Percentiles rank a stretch among this genome's conserved stretches.
phyloP scores from a whole-genome alignment of 2,329 filamentous ascomycete genomes.

The Talaromyces pinophilus region DNA sequence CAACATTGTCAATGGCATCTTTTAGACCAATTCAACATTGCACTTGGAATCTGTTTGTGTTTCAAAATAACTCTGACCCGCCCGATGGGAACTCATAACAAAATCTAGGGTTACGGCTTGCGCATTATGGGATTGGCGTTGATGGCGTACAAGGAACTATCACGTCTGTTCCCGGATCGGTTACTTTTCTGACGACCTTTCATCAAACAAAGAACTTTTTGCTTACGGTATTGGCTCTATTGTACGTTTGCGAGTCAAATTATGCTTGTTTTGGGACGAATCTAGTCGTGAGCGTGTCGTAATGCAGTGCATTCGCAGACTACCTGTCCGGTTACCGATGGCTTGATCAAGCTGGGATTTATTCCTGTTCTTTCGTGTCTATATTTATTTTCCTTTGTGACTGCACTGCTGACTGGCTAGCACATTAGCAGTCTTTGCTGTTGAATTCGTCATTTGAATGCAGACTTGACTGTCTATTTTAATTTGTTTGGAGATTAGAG shows the following conservation, averaged over 20 bases:
- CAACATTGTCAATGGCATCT: constrained; percentile 88
- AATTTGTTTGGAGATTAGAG: constrained; percentile 13
- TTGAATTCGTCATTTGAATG: constrained; percentile 13
- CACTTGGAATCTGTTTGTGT: constrained; percentile 9
- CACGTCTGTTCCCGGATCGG: constrained; percentile 11
- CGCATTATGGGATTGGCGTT: constrained; percentile 38
- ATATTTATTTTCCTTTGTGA: constrained; percentile 20
- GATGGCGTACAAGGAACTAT: constrained; percentile 28
- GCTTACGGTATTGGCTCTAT: constrained; percentile 13
- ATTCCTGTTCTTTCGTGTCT: constrained; percentile 18
- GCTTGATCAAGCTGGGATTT: constrained; percentile 6
- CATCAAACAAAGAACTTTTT: constrained; percentile 3
- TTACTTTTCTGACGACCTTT: constrained; percentile 12
- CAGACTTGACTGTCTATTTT: constrained; percentile 17
- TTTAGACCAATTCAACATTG: constrained; percentile 54
- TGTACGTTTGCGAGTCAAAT: background rate
- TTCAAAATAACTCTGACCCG: constrained; percentile 7
- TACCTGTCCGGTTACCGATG: constrained; percentile 7
- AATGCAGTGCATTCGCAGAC: constrained; percentile 5
- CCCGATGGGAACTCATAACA: constrained; percentile 2
- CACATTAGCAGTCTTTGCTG: background rate
- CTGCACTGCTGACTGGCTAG: constrained; percentile 8
- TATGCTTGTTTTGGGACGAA: background rate
- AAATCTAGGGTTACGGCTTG: constrained; percentile 25
- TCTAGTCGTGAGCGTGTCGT: constrained; percentile 11